Conservation (phyloP, 202 grass and related monocot genomes). For the Zizania palustris region DNA sequence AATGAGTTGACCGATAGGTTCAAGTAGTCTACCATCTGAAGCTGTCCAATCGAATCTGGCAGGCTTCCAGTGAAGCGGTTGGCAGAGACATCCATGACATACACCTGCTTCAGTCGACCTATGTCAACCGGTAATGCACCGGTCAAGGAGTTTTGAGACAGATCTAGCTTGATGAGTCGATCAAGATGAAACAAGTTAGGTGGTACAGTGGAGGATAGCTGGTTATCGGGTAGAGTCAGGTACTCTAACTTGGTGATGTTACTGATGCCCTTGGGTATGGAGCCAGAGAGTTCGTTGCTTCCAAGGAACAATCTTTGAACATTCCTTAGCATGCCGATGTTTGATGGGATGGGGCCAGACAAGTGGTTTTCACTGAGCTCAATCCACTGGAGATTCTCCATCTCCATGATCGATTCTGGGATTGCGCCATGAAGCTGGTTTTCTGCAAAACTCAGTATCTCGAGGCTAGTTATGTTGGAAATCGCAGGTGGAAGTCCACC, state of each 20-base stretch:
- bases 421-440: neutral
- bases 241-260: neutral
- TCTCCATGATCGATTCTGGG: neutral
- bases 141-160: neutral
- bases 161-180: neutral
- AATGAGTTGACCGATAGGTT: constrained; percentile 36
- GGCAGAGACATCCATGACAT: constrained; percentile 22
- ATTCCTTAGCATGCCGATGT: neutral
- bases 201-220: constrained; percentile 17
- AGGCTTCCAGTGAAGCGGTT: constrained; percentile 28
- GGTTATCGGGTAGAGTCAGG: neutral
- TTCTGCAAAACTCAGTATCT: neutral
- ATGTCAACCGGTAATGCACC: constrained; percentile 31
- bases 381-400: neutral
- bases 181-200: constrained; percentile 9
- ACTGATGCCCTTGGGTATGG: neutral
- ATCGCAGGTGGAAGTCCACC: neutral
- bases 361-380: neutral
- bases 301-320: neutral
- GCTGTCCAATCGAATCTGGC: constrained; percentile 28
- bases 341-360: neutral
- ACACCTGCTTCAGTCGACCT: neutral
- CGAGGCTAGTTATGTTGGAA: neutral
- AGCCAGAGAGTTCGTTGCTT: neutral
- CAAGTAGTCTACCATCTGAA: constrained; percentile 17